Base-by-base conservation (phyloP, 305 asterid species). In the Fraxinus ornus region DNA sequence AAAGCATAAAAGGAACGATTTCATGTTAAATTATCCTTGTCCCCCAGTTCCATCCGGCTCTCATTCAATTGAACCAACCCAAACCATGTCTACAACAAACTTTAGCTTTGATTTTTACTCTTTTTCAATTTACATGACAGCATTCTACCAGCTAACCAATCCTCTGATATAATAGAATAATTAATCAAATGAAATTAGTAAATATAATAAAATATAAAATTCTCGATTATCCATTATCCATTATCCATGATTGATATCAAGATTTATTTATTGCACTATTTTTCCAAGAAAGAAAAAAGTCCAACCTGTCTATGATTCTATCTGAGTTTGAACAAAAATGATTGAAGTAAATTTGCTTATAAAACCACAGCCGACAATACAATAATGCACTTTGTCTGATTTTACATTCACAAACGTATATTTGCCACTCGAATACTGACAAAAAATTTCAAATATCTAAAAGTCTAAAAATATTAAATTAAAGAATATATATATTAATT, bases 291-390 rank as follows among this genome's bases (percentile, higher is more conserved):
- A 68, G 2, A 19, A 66, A 66, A 68, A 68, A 3, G 33, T 68
- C 75, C 75, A 28, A 28, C n/a, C 75, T 68, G 75, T 15, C n/a
- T 26, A 68, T 68, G 75, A 28, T 66, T 49, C 21, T 62, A 24
- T 62, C 15, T 62, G 71, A 62, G n/a, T 9, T 66, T 3, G 37
- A 24, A 28, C 36, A 66, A 28, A 66, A 66, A 66, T 26, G 7
- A 70, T 70, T 70, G 39, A 30, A 70, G 75, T 68, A 28, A 70
- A 70, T 70, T 66, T 13, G 17, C 39, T 70, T 70, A 26, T 13
- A 70, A 70, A 68, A 70, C 33, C 75, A 12, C 39, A 4, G 10
- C 75, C 75, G 75, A 70, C 75, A 28, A 70, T 70, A 70, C 75
- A 70, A 70, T 30, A 70, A 70, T 70, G 75, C 75, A 70, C 12